Evolutionary conservation across 768 basidiomycete species (phyloP), one percentile per base, ranked within the genome.

Genomic region (Fibroporia radiculosa): DNA sequence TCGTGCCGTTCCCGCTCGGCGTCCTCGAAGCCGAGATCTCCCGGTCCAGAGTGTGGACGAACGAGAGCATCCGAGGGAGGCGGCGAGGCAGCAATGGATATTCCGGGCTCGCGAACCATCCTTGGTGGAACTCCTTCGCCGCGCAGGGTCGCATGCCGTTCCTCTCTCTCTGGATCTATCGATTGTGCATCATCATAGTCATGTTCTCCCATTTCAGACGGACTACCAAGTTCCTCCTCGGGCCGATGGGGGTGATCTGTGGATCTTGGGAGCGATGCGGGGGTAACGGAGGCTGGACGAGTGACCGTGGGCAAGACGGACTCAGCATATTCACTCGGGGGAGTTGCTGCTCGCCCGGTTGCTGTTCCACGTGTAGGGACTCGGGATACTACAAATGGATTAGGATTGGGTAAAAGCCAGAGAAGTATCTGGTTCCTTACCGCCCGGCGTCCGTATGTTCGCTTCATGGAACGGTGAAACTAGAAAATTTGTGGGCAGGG

Each of bases 1-100:
- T 78, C 71, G 0, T 76, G 62, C 8, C 74, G 74, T 25, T 56
- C 66, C 12, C 62, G 62, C 40, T 74, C 56, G 36, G 73, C 72
- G 26, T 78, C 71, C 42, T 76, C 74, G 20, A 62, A 60, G 3
- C 41, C 58, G 6, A 62, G 16, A 29, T 62, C 63, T 6, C 52
- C 61, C 7, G 61, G 63, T 7, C 53, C 62, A 4, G 60, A 50
- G 12, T 44, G n/a, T n/a, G n/a, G n/a, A n/a, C n/a, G 36, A n/a
- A n/a, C n/a, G n/a, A n/a, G n/a, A n/a, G n/a, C n/a, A n/a, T n/a
- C n/a, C n/a, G n/a, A n/a, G n/a, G n/a, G n/a, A n/a, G n/a, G 18
- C 18, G 45, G 51, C 18, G 39, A 44, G 36, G 11, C 8, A 13
- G 42, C 18, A 6, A 31, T 33, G 5, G 48, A 42, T 25, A 14